Base-by-base conservation (phyloP, 116 monocot genomes). In the Iris pallida region DNA sequence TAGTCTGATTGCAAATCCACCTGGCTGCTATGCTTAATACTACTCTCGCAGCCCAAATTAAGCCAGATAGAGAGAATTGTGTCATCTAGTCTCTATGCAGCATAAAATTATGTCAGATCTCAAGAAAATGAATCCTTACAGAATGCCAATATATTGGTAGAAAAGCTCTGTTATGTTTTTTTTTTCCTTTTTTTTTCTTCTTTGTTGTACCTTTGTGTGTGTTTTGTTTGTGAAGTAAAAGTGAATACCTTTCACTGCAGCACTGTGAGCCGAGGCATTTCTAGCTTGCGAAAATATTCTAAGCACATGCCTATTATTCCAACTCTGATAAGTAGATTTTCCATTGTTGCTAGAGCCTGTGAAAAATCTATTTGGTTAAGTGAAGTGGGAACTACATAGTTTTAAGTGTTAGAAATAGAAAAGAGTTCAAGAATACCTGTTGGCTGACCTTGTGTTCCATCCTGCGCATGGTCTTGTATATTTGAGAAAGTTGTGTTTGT, bases 211-310 rank as follows among this genome's bases (percentile, higher is more conserved):
- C 30, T 30, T 30, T 30, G 30, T 30, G 3, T 1, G 30, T 30
- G 30, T 30, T 30, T 30, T 30, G 30, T 30, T 30, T 30, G 30
- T 30, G 30, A 30, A 30, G 30, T 30, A 30, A 30, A 30, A 30
- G 30, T 30, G 3, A 9, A 42, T 71, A 89, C 95, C 96, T 96
- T 96, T 96, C 42, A 96, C 92, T 18, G 96, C 89, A 69, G 96
- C 84, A 61, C 83, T 89, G 67, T 96, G 96, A 70, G 89, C 96
- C 52, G 96, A 91, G 45, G 74, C 63, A 76, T 83, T 60, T 40
- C 57, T 84, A 40, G 73, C 70, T 67, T 59, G 65, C 55, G 65
- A 40, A 43, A 81, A 72, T 42, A 86, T 59, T 42, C 66, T 71
- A 16, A 92, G 45, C 56, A 61, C 71, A 63, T 47, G 14, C 7